Base-by-base conservation (phyloP, 495 filamentous ascomycete species). In the Annulohypoxylon nitens region DNA sequence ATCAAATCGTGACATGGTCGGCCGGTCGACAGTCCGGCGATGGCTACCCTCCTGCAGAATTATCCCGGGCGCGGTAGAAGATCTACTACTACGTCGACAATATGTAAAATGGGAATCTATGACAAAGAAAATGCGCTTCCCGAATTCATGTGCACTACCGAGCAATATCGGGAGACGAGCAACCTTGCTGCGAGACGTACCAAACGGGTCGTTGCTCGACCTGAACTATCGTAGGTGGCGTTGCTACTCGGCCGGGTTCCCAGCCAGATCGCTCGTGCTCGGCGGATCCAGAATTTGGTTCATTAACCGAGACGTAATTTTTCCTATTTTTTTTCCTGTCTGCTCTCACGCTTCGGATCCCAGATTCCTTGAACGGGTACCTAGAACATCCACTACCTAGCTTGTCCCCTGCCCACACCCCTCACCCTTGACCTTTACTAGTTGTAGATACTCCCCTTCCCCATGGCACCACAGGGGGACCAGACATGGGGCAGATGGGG, bases 61-160 rank as follows among this genome's bases (percentile, higher is more conserved):
- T 72, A 75, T 30, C 73, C 73, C 69, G 59, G 73, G 54, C 68
- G 65, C 68, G 69, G 73, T 75, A 69, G 73, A 75, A 72, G 73
- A 75, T 75, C 73, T 70, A 74, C 72, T 70, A 16, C 72, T 64
- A 70, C 72, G 36, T 50, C 23, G 39, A 58, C 39, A 33, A 57
- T 66, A 69, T 48, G 41, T 74, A 54, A 61, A 34, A 55, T n/a
- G 45, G 33, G 39, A 37, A 10, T 23, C 45, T 50, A 70, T 68
- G 66, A 51, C 71, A 54, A 74, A 62, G 66, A 47, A 2, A 54
- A 57, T 67, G 54, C 66, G 66, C 55, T 59, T 62, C 61, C 4
- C 33, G 26, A 55, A 58, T 30, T 50, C 41, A 23, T 45, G 41
- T 36, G 47, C 61, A 57, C 41, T 63, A 47, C 62, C 63, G 72